A percentile compares a stretch with the other conserved stretches of the same genome.
phyloP scores from a whole-genome alignment of 2,329 filamentous ascomycete species.

The Fusarium brachygibbosum region DNA sequence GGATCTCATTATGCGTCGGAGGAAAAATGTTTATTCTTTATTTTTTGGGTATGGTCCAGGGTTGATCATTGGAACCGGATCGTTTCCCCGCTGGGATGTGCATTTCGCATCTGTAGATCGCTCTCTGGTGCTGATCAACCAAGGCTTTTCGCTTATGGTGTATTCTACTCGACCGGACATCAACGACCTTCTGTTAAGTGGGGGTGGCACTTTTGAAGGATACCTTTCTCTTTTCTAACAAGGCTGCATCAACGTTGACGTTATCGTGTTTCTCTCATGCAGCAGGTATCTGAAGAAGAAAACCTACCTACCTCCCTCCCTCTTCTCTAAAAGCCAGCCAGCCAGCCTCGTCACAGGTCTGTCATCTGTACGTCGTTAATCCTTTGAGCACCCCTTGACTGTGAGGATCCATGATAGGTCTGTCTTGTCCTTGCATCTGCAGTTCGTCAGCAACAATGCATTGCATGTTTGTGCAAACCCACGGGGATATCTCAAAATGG shows the following conservation, averaged over 20 bases:
- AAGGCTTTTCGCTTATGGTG: not conserved
- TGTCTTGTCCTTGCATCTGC: not conserved
- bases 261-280: conserved; percentile 1
- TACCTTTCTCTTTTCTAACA: not conserved
- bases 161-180: not conserved
- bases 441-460: conserved; percentile 7
- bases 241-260: conserved; percentile 1
- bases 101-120: conserved; percentile 5
- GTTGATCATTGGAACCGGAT: not conserved
- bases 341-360: not conserved
- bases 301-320: too few species aligned
- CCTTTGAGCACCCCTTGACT: not conserved
- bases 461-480: conserved; percentile 15
- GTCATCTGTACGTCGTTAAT: not conserved
- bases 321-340: too few species aligned
- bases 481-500: not conserved
- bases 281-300: not conserved
- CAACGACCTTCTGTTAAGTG: not conserved
- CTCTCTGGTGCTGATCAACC: not conserved
- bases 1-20: not conserved
- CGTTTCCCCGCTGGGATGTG: not conserved
- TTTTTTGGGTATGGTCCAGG: not conserved
- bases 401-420: not conserved
- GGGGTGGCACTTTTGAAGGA: not conserved
- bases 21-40: not conserved